Base-by-base conservation (phyloP, 2,329 filamentous ascomycete genomes). In the Diaporthe longicolla region DNA sequence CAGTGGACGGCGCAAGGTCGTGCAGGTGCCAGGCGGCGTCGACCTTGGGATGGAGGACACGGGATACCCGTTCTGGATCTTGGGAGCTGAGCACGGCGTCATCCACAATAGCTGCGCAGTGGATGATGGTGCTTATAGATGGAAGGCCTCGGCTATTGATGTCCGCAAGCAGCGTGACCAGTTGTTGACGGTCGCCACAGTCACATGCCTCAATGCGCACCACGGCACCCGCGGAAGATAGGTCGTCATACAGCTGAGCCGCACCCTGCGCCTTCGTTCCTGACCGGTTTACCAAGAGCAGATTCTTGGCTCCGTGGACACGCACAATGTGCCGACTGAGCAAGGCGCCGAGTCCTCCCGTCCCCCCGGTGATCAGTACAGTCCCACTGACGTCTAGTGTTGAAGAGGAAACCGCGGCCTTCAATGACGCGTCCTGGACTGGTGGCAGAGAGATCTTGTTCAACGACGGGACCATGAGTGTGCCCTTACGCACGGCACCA, bases 11-110 rank as follows among this genome's bases (percentile, higher is more conserved):
- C 13, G 63, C 48, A 17, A 68, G 63, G 48, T 68, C 48, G 32
- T 68, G 63, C 32, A 68, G n/a, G 15, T n/a, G n/a, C 63, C 63
- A 68, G 11, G 63, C 63, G n/a, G 45, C 63, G 63, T 68, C n/a
- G n/a, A 68, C 63, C 5, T 68, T 68, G 19, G 63, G 63, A 3
- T n/a, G n/a, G 9, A 68, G 63, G 48, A 68, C 63, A 8, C 48
- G 32, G 48, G 63, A 68, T 8, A 68, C 17, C 7, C 63, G 48
- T 6, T 19, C 45, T 21, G 48, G 48, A 32, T 7, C 40, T 35
- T 68, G 63, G 1, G 48, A 68, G 48, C 32, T 40, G 15, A 68
- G 15, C 32, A 68, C n/a, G 4, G 63, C 63, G 29, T 68, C 63
- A 17, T 68, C 63, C 0, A 68, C 32, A 2, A 68, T 13, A 19